A percentile compares a stretch with the other conserved stretches of the same genome.
These are phyloP conservation scores for Cenchrus purpureus DNA, from an alignment of 176 grass and related monocot species.

Conservation along the genomic window DNA sequence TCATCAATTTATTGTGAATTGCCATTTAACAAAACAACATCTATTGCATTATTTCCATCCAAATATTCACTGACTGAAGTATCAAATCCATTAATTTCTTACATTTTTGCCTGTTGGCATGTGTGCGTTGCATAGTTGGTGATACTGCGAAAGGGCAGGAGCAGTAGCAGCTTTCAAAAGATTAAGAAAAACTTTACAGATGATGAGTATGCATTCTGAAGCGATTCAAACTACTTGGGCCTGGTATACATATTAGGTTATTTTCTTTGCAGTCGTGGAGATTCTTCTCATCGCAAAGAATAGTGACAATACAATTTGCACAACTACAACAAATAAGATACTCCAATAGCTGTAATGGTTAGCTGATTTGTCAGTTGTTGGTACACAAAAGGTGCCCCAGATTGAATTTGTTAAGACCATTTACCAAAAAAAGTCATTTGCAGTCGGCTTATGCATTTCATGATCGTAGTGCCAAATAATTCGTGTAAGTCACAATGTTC, in stretches of 20 bases:
- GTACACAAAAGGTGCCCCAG: not conserved
- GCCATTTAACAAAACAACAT: not conserved
- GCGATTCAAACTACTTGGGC: conserved; percentile 2
- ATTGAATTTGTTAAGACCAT: not conserved
- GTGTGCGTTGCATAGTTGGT: not conserved
- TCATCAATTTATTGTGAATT: not conserved
- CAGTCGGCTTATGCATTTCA: not conserved
- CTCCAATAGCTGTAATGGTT: not conserved
- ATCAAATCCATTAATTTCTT: not conserved
- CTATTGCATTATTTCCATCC: not conserved
- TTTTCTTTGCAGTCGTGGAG: not conserved
- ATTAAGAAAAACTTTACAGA: not conserved
- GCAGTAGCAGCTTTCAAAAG: not conserved
- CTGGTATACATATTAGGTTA: not conserved
- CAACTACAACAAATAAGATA: not conserved
- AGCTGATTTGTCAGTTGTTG: not conserved
- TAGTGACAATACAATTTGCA: not conserved
- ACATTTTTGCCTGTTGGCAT: not conserved
- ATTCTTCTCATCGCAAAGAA: not conserved
- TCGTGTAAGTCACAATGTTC: not conserved
- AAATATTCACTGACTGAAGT: not conserved
- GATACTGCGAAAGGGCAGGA: not conserved
- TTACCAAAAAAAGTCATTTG: not conserved
- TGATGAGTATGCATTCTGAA: not conserved
- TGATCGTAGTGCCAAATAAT: not conserved